A percentile compares a stretch with the other conserved stretches of the same genome.
Evolutionary conservation across 2,329 filamentous ascomycete species (phyloP).

Genomic region (Apiospora pterosperma): DNA sequence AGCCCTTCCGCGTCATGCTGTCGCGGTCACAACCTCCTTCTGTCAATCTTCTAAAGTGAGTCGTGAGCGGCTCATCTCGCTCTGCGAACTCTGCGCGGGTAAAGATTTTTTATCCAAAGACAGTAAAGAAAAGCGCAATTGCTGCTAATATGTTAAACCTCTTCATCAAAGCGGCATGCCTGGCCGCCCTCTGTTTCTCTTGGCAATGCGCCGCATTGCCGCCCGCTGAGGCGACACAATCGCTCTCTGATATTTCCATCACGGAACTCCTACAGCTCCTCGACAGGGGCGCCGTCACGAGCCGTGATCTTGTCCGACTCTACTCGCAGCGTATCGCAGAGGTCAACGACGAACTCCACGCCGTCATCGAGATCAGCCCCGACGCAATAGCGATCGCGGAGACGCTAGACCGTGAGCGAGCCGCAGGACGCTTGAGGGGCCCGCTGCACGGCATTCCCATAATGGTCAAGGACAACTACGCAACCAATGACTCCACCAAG

Average conservation of each 20-base stretch:
- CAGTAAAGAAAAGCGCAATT: neutral
- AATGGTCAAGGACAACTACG: slow-evolving; percentile 64
- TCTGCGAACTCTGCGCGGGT: neutral
- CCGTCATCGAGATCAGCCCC: slow-evolving; percentile 33
- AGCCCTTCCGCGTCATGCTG: neutral
- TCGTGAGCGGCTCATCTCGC: neutral
- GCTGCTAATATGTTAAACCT: neutral
- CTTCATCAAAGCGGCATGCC: neutral
- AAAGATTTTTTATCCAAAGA: neutral
- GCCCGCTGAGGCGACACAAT: neutral
- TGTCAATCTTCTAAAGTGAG: neutral
- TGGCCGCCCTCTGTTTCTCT: neutral
- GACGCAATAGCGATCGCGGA: slow-evolving; percentile 30
- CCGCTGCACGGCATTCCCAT: slow-evolving; percentile 62
- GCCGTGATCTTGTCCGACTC: slow-evolving; percentile 13
- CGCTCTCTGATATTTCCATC: slow-evolving; percentile 13
- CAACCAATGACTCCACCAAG: slow-evolving; percentile 55
- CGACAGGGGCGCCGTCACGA: slow-evolving; percentile 12
- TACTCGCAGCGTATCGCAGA: slow-evolving; percentile 22
- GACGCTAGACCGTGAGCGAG: slow-evolving; percentile 28
- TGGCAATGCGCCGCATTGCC: neutral
- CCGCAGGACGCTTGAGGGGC: slow-evolving; percentile 21
- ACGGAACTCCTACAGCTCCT: slow-evolving; percentile 9
- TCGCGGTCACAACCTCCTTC: neutral
- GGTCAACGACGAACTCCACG: slow-evolving; percentile 24